Base-by-base conservation (phyloP, 2,329 filamentous ascomycete genomes). In the Fusarium pininemorale region DNA sequence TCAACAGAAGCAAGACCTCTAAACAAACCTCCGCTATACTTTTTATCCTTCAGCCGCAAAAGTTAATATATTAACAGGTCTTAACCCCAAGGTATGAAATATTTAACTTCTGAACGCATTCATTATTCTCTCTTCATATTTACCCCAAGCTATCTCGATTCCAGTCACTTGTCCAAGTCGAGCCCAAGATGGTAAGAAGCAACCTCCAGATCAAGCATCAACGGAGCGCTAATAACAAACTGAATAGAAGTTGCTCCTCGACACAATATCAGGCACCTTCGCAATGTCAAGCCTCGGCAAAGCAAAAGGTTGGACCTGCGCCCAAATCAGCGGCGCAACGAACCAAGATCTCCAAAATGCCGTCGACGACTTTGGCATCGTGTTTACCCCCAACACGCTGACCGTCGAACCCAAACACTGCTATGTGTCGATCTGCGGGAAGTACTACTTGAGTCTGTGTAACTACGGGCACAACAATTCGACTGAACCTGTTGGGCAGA, bases 141-240 rank as follows among this genome's bases (percentile, higher is more conserved):
- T 3, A 3, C 5, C 20, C 4, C 14, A 41, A 41, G 2, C 1
- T 14, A 0, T 41, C 20, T 41, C 1, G 4, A n/a, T n/a, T 15
- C 22, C 39, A 41, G 7, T 14, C 9, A 16, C 14, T 42, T 11
- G 14, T 42, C 41, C 22, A 42, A 15, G 13, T 1, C 39, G 2
- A 41, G 6, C 12, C 0, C 22, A n/a, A 42, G 41, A 42, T 24
- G 1, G 22, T 42, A 42, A 42, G 0, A 42, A 15, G 7, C 41
- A 42, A n/a, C 0, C 41, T 42, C 0, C 14, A 42, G 7, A 42
- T 1, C 41, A 42, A 7, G 22, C 22, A 42, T 42, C 6, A 41
- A 15, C 3, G 9, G 6, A 42, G 39, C 41, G 41, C 9, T 42
- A 42, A 24, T 6, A 42, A 42, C 13, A 16, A 24, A 24, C 14